phyloP scores from a whole-genome alignment of 2,329 filamentous ascomycete genomes.

The Cadophora malorum region DNA sequence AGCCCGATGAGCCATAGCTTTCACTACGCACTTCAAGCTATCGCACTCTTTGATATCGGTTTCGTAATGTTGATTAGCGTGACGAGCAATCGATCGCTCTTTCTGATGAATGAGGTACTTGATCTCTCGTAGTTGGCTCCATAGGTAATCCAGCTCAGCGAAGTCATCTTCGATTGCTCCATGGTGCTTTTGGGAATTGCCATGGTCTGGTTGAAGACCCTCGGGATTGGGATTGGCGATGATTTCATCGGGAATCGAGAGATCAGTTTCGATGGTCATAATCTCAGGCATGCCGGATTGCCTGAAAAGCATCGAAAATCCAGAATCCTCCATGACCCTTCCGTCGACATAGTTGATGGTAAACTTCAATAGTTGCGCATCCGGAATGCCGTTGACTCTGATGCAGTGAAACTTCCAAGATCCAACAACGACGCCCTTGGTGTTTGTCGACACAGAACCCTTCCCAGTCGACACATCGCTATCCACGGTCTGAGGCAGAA shows the following conservation, averaged over 20 bases:
- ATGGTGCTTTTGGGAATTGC: constrained; percentile 28
- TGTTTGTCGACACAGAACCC: constrained; percentile 50
- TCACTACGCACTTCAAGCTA: constrained; percentile 52
- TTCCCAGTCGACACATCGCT: constrained; percentile 47
- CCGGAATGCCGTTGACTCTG: constrained; percentile 48
- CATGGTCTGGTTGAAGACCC: constrained; percentile 29
- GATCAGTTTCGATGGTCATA: constrained; percentile 51
- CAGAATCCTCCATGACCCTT: constrained; percentile 47
- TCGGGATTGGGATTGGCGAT: constrained; percentile 33
- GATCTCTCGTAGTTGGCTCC: constrained; percentile 50
- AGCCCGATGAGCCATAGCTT: constrained; percentile 49
- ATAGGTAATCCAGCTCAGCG: constrained; percentile 53
- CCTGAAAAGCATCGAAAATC: constrained; percentile 54
- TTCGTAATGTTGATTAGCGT: constrained; percentile 48
- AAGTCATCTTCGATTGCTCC: constrained; percentile 51
- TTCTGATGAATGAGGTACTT: constrained; percentile 52
- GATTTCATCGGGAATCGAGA: constrained; percentile 44
- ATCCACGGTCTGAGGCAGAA: constrained; percentile 47
- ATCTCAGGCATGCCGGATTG: constrained; percentile 53
- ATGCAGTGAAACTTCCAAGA: constrained; percentile 57
- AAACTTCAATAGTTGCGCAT: constrained; percentile 54
- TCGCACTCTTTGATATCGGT: constrained; percentile 47
- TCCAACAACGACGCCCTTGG: constrained; percentile 50
- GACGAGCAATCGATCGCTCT: constrained; percentile 44
- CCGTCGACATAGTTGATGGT: constrained; percentile 52